phyloP scores from a whole-genome alignment of 2,329 filamentous ascomycete genomes.

The Dothiorella sarmentorum region DNA sequence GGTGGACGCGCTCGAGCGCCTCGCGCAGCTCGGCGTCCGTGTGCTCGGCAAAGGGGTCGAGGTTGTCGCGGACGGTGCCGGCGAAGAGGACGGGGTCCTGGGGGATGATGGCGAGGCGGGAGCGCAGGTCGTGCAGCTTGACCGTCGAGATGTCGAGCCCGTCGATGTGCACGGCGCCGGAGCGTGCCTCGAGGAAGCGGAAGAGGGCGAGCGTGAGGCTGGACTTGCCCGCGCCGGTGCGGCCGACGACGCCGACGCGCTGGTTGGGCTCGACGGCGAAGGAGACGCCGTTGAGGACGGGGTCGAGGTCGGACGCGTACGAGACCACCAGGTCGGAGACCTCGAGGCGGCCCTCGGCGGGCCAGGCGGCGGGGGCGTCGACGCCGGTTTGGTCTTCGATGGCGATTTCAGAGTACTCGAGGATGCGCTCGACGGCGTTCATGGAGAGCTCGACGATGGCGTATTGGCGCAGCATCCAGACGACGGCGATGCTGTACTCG shows the following conservation, averaged over 20 bases:
- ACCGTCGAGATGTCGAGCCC: constrained; percentile 72
- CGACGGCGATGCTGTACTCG: constrained; percentile 61
- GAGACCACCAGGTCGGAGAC: constrained; percentile 68
- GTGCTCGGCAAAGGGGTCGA: constrained; percentile 73
- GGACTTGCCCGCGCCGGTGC: constrained; percentile 76
- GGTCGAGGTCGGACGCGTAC: constrained; percentile 68
- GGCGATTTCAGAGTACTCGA: constrained; percentile 68
- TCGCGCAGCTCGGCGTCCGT: constrained; percentile 66
- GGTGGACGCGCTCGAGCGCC: constrained; percentile 66
- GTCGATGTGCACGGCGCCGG: constrained; percentile 59
- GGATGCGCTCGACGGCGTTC: constrained; percentile 72
- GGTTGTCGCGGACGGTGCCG: constrained; percentile 70
- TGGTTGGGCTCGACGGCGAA: constrained; percentile 66
- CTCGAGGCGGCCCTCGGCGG: constrained; percentile 67
- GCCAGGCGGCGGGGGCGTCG: constrained; percentile 69
- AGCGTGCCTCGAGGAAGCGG: constrained; percentile 63
- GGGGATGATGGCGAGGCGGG: constrained; percentile 75
- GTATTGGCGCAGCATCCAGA: constrained; percentile 65
- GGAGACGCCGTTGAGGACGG: constrained; percentile 65
- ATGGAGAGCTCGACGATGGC: constrained; percentile 68
- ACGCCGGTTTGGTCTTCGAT: constrained; percentile 51
- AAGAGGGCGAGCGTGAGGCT: constrained; percentile 73
- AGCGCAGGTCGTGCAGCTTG: constrained; percentile 65
- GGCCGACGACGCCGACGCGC: constrained; percentile 61
- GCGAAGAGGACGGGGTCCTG: constrained; percentile 81